Evolutionary conservation across 1,284 basidiomycete genomes (phyloP).

Genomic region (Cerioporus squamosus): DNA sequence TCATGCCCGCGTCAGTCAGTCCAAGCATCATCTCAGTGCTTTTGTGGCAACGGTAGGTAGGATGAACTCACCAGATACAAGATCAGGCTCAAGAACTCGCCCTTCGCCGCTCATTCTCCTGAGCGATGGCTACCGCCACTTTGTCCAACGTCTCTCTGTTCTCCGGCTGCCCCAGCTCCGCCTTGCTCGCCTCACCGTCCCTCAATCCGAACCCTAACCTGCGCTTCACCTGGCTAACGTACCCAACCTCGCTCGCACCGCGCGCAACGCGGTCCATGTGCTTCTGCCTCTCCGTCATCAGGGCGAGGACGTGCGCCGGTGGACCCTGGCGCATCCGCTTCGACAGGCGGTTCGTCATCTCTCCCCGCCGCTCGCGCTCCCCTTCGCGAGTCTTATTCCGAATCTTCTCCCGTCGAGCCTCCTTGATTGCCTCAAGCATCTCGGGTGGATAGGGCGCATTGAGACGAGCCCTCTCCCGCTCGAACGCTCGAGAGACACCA

Average conservation of each 20-base stretch:
- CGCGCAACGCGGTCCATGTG: conserved; percentile 52
- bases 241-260: conserved; percentile 63
- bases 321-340: conserved; percentile 54
- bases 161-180: conserved; percentile 46
- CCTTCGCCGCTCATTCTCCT: conserved; percentile 29
- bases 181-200: conserved; percentile 47
- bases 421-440: conserved; percentile 51
- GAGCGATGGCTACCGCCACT: conserved; percentile 40
- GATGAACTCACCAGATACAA: no score
- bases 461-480: conserved; percentile 45
- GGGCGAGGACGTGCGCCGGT: conserved; percentile 60
- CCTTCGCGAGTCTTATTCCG: conserved; percentile 64
- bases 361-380: conserved; percentile 63
- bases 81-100: neutral
- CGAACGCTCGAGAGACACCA: conserved; percentile 39
- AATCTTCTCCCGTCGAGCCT: conserved; percentile 61
- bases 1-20: no score
- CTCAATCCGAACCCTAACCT: conserved; percentile 53
- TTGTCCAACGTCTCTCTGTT: conserved; percentile 41
- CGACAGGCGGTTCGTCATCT: conserved; percentile 52
- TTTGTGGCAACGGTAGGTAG: no score
- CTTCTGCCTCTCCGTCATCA: conserved; percentile 53
- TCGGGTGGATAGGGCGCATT: conserved; percentile 48
- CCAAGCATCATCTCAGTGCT: no score
- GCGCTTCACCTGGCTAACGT: conserved; percentile 57